Evolutionary conservation across 169 alveolate species (phyloP).

Genomic region (Plasmodium falciparum): DNA sequence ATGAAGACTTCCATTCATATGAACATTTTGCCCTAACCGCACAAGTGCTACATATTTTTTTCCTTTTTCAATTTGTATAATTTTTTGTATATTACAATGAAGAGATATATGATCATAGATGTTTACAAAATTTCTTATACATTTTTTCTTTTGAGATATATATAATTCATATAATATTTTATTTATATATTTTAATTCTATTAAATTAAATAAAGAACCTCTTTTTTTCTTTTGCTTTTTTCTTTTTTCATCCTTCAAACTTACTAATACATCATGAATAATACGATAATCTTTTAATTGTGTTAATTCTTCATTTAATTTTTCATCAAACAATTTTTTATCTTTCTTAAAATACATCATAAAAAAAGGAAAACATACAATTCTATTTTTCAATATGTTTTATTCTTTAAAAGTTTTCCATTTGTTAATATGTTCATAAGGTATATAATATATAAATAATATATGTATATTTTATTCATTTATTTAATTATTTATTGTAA

Average conservation of each 20-base stretch:
- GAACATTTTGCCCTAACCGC: background rate
- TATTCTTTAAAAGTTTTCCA: no score
- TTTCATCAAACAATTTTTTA: conserved; percentile 1
- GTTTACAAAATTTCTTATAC: conserved; percentile 7
- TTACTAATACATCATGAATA: conserved; percentile 12
- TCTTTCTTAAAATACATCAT: conserved; percentile 34
- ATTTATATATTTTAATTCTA: conserved; percentile 49
- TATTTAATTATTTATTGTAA: no score
- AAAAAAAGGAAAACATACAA: background rate
- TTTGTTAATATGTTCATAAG: no score
- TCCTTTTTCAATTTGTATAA: conserved; percentile 11
- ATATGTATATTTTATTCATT: no score
- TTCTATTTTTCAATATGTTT: no score
- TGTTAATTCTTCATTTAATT: conserved; percentile 22
- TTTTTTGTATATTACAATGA: conserved; percentile 17
- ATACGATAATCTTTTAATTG: conserved; percentile 22
- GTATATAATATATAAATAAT: no score
- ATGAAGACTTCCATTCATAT: conserved; percentile 4
- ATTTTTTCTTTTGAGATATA: conserved; percentile 4
- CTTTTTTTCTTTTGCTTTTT: conserved; percentile 11
- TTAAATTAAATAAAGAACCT: conserved; percentile 37
- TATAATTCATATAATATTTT: conserved; percentile 27
- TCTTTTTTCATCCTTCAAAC: background rate
- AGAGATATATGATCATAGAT: background rate
- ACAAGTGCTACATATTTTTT: conserved; percentile 1